These are phyloP conservation scores for Stylonectria norvegica DNA, from an alignment of 2,329 filamentous ascomycete genomes.

Conservation along the genomic window DNA sequence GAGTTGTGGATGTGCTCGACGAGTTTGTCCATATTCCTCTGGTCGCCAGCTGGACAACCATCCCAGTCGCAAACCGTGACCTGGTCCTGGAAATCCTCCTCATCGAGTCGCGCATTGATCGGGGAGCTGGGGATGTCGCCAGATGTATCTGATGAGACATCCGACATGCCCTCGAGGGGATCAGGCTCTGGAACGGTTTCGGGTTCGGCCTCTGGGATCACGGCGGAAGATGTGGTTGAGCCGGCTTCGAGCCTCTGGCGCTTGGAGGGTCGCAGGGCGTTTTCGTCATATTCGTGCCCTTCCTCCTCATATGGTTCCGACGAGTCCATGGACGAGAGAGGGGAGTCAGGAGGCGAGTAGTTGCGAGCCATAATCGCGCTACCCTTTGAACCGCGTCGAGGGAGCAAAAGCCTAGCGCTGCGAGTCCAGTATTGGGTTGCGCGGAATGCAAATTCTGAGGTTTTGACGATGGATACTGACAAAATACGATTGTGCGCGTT, in stretches of 20 bases:
- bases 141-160: constrained; percentile 87
- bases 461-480: too few species aligned
- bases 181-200: constrained; percentile 49
- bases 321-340: constrained; percentile 46
- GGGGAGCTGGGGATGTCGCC: constrained; percentile 76
- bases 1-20: constrained; percentile 86
- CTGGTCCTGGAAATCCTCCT: constrained; percentile 74
- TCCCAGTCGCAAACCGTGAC: constrained; percentile 78
- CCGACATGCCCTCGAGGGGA: constrained; percentile 57
- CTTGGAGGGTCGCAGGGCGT: constrained; percentile 43
- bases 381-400: constrained; percentile 21
- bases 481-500: neutral
- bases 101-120: constrained; percentile 63
- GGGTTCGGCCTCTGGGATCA: constrained; percentile 40
- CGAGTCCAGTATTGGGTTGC: too few species aligned
- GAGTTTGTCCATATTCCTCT: constrained; percentile 76
- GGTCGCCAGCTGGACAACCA: constrained; percentile 66
- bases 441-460: too few species aligned
- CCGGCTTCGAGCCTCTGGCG: constrained; percentile 45
- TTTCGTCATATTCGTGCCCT: constrained; percentile 40
- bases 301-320: constrained; percentile 48
- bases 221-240: constrained; percentile 45
- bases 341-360: constrained; percentile 43
- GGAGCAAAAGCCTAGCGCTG: too few species aligned
- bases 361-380: constrained; percentile 35